Evolutionary conservation across 345 rosid genomes (phyloP).

Genomic region (Kernera saxatilis): DNA sequence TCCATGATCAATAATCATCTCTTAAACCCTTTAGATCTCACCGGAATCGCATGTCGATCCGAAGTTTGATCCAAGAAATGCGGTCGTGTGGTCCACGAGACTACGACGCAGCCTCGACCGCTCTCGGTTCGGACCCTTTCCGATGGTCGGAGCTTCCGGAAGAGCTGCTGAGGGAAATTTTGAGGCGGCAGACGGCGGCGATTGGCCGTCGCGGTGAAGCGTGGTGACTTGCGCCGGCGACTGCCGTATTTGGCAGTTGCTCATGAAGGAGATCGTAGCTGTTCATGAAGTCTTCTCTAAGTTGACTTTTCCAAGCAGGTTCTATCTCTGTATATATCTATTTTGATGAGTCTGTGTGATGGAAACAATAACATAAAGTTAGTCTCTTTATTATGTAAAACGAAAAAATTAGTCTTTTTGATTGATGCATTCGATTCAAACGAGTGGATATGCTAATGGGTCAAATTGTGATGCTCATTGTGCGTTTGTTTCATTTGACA

Average conservation of each 20-base stretch:
- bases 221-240: conserved; percentile 89
- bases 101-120: conserved; percentile 24
- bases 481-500: too few relatives aligned
- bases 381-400: neutral
- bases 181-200: conserved; percentile 50
- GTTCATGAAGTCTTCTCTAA: conserved; percentile 57
- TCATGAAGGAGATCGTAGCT: conserved; percentile 59
- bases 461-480: too few relatives aligned
- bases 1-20: conserved; percentile 1
- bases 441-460: neutral
- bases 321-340: neutral
- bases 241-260: conserved; percentile 64
- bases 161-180: conserved; percentile 72
- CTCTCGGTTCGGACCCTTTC: conserved; percentile 26
- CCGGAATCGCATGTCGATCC: conserved; percentile 38
- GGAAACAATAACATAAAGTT: conserved; percentile 3
- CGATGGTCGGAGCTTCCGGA: conserved; percentile 73
- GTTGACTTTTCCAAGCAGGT: conserved; percentile 96
- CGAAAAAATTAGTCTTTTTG: neutral
- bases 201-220: conserved; percentile 63
- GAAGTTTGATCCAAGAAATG: conserved; percentile 41
- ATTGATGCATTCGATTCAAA: neutral
- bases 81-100: conserved; percentile 59
- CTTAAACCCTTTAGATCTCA: conserved; percentile 5
- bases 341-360: neutral